phyloP scores from a whole-genome alignment of 371 early-diverging fungal species.

The Mortierella sp. region DNA sequence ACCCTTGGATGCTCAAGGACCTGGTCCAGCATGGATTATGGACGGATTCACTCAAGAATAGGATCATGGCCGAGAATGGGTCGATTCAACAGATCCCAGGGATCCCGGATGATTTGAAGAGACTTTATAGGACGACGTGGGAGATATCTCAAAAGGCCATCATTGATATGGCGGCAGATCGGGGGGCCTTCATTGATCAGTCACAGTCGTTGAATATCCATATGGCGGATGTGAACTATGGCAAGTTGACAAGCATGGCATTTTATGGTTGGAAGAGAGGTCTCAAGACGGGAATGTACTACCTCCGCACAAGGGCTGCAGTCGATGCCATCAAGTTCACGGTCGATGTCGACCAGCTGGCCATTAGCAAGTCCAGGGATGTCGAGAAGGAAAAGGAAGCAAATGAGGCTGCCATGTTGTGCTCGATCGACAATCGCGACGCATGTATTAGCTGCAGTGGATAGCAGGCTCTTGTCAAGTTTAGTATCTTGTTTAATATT shows the following conservation, averaged over 20 bases:
- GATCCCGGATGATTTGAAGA: conserved; percentile 95
- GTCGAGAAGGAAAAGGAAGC: conserved; percentile 57
- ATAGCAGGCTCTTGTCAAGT: no score
- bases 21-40: conserved; percentile 94
- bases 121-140: conserved; percentile 99
- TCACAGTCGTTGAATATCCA: conserved; percentile 99
- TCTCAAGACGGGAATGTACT: conserved; percentile 99
- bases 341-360: conserved; percentile 75
- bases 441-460: conserved; percentile 92
- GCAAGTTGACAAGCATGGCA: conserved; percentile 98
- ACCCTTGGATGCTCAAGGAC: conserved; percentile 96
- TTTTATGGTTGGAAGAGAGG: conserved; percentile 99
- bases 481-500: no score
- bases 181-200: conserved; percentile 99
- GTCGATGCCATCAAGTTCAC: conserved; percentile 98
- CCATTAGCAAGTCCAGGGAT: conserved; percentile 79
- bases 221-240: conserved; percentile 58
- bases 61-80: conserved; percentile 97
- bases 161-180: conserved; percentile 92
- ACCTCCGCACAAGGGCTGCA: conserved; percentile 97
- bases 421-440: conserved; percentile 92
- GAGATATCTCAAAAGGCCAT: conserved; percentile 93
- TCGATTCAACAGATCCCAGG: conserved; percentile 86
- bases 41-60: conserved; percentile 97
- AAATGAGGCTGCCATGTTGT: conserved; percentile 73